phyloP scores from a whole-genome alignment of 495 filamentous ascomycete genomes.

The Tuber borchii region DNA sequence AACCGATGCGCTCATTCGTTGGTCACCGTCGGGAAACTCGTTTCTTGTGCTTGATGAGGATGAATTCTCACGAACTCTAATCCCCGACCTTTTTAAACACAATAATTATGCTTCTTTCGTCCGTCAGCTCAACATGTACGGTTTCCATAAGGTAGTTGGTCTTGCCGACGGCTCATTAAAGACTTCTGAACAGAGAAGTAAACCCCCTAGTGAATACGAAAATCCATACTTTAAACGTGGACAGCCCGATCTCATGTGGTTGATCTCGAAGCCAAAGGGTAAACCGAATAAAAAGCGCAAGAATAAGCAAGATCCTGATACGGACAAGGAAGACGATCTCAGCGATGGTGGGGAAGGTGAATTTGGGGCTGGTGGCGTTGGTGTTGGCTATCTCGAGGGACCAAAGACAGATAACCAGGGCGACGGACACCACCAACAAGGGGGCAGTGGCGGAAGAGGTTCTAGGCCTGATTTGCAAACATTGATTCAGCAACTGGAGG shows the following conservation, averaged over 20 bases:
- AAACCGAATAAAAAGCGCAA: slow-evolving; percentile 54
- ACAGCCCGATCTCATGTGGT: slow-evolving; percentile 87
- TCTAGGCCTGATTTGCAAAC: slow-evolving; percentile 56
- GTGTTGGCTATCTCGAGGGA: slow-evolving; percentile 43
- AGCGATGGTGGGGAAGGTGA: slow-evolving; percentile 47
- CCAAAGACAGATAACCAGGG: slow-evolving; percentile 33
- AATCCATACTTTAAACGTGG: slow-evolving; percentile 94
- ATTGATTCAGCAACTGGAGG: slow-evolving; percentile 70
- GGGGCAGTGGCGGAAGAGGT: slow-evolving; percentile 19
- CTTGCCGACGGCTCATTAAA: slow-evolving; percentile 96
- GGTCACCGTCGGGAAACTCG: slow-evolving; percentile 92
- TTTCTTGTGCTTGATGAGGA: slow-evolving; percentile 97
- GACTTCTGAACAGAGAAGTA: slow-evolving; percentile 91
- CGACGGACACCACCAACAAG: slow-evolving; percentile 30
- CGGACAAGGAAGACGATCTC: slow-evolving; percentile 64
- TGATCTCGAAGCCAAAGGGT: slow-evolving; percentile 94
- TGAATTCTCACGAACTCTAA: slow-evolving; percentile 94
- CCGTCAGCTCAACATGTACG: slow-evolving; percentile 98
- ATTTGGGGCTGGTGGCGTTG: slow-evolving; percentile 41
- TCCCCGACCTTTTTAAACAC: slow-evolving; percentile 97
- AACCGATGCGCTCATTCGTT: slow-evolving; percentile 91
- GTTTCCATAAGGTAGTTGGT: slow-evolving; percentile 97
- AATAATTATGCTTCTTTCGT: slow-evolving; percentile 99
- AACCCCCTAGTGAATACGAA: slow-evolving; percentile 94
- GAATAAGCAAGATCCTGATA: slow-evolving; percentile 62